These are phyloP conservation scores for Hemerocallis citrina DNA, from an alignment of 106 monocot genomes.

Conservation along the genomic window DNA sequence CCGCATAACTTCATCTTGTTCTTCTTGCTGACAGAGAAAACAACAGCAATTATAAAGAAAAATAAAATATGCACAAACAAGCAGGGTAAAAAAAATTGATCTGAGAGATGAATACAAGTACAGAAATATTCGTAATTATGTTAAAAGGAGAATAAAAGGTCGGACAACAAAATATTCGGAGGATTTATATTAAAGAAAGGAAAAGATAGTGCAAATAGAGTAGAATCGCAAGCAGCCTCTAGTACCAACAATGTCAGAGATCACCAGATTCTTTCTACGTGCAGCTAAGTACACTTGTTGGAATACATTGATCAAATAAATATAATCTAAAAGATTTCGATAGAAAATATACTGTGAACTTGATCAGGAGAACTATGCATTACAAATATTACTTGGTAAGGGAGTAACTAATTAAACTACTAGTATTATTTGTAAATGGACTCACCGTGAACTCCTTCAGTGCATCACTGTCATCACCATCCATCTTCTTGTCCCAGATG, in stretches of 20 bases:
- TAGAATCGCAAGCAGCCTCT: no score
- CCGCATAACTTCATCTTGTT: conserved; percentile 66
- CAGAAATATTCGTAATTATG: no score
- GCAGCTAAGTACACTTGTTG: background rate
- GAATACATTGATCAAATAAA: background rate
- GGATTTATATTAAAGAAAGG: no score
- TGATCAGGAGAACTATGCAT: background rate
- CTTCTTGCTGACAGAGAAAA: conserved; percentile 66
- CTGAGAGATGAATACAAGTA: no score
- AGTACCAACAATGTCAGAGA: background rate
- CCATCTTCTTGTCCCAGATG: conserved; percentile 65
- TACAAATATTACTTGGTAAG: background rate
- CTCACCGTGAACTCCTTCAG: conserved; percentile 82
- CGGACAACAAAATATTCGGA: no score
- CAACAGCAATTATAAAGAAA: conserved; percentile 7
- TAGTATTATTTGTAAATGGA: background rate
- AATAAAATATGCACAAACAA: background rate
- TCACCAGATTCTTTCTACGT: background rate
- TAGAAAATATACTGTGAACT: background rate
- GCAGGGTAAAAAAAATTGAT: no score
- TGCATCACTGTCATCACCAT: conserved; percentile 69
- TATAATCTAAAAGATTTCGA: no score
- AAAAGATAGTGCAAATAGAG: no score
- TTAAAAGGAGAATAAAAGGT: no score
- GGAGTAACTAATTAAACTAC: background rate